phyloP scores from a whole-genome alignment of 257 asterid genomes.

The Mitragyna speciosa region DNA sequence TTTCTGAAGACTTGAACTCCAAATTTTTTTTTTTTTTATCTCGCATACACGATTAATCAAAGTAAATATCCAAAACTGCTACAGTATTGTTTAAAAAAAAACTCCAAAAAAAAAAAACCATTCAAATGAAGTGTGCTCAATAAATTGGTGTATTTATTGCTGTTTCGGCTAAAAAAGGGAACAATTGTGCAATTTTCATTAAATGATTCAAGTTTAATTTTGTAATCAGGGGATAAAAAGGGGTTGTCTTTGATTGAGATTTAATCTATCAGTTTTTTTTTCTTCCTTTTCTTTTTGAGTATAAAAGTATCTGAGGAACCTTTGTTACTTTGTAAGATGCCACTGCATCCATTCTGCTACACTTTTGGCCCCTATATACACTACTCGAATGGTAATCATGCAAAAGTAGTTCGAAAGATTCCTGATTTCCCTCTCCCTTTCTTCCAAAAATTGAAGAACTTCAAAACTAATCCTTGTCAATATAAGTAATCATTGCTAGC shows the following conservation, averaged over 20 bases:
- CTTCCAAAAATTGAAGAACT: not conserved
- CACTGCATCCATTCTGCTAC: constrained; percentile 10
- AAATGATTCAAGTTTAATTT: not conserved
- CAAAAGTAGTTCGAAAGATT: constrained; percentile 18
- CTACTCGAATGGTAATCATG: constrained; percentile 13
- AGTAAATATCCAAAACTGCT: no score
- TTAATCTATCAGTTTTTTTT: not conserved
- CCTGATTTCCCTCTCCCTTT: constrained; percentile 15
- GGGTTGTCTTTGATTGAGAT: not conserved
- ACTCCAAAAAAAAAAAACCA: no score
- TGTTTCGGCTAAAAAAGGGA: no score
- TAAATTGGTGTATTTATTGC: no score
- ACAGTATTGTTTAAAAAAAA: no score
- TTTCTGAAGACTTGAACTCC: no score
- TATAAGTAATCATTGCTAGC: constrained; percentile 11
- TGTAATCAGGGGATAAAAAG: not conserved
- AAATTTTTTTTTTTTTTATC: no score
- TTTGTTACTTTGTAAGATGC: constrained; percentile 15
- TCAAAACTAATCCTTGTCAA: not conserved
- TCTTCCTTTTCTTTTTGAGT: not conserved
- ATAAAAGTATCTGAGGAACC: not conserved
- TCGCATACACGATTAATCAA: no score
- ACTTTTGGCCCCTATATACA: constrained; percentile 13
- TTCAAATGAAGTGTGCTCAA: no score
- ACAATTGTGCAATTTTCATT: not conserved